A percentile compares a stretch with the other conserved stretches of the same genome.
Evolutionary conservation across 345 rosid genomes (phyloP).

Genomic region (Mangifera indica): DNA sequence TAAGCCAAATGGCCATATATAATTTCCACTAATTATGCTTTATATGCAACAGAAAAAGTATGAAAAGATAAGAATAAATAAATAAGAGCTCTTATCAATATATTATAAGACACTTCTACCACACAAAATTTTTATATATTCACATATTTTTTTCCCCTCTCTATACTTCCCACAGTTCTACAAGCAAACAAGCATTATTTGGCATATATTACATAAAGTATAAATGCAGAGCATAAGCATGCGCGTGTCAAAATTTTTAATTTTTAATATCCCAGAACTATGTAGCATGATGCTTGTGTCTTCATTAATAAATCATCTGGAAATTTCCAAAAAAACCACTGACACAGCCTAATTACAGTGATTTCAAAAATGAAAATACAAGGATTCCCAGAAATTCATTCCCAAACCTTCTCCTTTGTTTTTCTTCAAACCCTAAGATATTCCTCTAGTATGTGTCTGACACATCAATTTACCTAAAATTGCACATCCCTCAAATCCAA

Average conservation of each 20-base stretch:
- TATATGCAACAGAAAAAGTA: too few species aligned
- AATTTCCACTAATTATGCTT: too few species aligned
- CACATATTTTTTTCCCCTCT: neutral
- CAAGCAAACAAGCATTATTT: neutral
- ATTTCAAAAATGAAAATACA: neutral
- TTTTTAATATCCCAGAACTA: neutral
- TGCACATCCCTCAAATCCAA: neutral
- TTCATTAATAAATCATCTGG: too few species aligned
- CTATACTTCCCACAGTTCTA: neutral
- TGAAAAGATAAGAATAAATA: too few species aligned
- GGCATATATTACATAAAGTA: neutral
- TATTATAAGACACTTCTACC: neutral
- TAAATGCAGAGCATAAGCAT: neutral
- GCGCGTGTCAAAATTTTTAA: neutral
- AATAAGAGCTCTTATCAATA: too few species aligned
- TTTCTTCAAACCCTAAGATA: neutral
- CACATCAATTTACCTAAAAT: neutral
- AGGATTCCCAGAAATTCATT: neutral
- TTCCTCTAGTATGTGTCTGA: too few species aligned
- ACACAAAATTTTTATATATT: too few species aligned
- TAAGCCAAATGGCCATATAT: too few species aligned
- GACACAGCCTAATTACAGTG: neutral
- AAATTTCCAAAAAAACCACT: neutral
- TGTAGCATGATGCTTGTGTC: neutral
- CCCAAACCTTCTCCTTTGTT: neutral